Percentiles rank a stretch among this genome's conserved stretches.
These are phyloP conservation scores for Exophiala sp. DNA, from an alignment of 2,329 filamentous ascomycete genomes.

Conservation along the genomic window DNA sequence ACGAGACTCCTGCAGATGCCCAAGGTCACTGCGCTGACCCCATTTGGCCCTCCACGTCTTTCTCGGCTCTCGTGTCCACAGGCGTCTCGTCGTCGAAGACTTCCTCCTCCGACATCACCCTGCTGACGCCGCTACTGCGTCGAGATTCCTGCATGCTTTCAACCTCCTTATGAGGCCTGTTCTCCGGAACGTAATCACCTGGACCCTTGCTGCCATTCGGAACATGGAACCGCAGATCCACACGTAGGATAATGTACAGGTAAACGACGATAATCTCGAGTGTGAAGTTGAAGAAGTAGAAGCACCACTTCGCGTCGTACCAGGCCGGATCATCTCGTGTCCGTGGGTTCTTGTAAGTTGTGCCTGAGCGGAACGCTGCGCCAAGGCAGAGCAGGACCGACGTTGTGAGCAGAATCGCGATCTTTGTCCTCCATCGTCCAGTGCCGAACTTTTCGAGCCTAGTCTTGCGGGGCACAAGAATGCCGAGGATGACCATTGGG, in stretches of 20 bases:
- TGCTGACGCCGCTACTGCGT: neutral
- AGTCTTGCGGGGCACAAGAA: slow-evolving; percentile 45
- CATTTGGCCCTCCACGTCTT: slow-evolving; percentile 1
- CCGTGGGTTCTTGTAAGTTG: slow-evolving; percentile 51
- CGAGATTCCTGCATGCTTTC: neutral
- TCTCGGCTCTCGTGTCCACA: neutral
- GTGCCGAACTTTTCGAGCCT: slow-evolving; percentile 61
- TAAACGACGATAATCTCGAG: slow-evolving; percentile 69
- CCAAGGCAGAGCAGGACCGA: slow-evolving; percentile 62
- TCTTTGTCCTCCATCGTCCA: slow-evolving; percentile 65
- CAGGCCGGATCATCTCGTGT: slow-evolving; percentile 58
- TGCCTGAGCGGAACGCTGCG: slow-evolving; percentile 65
- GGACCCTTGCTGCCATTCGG: slow-evolving; percentile 65
- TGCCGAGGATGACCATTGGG: slow-evolving; percentile 49
- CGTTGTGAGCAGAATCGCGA: slow-evolving; percentile 60
- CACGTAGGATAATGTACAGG: slow-evolving; percentile 62
- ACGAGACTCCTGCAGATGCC: neutral
- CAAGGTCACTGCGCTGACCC: neutral
- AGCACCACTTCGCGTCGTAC: slow-evolving; percentile 68
- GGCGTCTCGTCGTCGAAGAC: slow-evolving; percentile 25
- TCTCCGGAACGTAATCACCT: slow-evolving; percentile 40
- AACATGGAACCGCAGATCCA: slow-evolving; percentile 73
- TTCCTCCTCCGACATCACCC: slow-evolving; percentile 28
- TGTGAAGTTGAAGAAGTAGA: slow-evolving; percentile 75
- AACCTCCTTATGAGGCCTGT: neutral